phyloP scores from a whole-genome alignment of 192 early-diverging fungal genomes.

The Rhizophagus clarus region DNA sequence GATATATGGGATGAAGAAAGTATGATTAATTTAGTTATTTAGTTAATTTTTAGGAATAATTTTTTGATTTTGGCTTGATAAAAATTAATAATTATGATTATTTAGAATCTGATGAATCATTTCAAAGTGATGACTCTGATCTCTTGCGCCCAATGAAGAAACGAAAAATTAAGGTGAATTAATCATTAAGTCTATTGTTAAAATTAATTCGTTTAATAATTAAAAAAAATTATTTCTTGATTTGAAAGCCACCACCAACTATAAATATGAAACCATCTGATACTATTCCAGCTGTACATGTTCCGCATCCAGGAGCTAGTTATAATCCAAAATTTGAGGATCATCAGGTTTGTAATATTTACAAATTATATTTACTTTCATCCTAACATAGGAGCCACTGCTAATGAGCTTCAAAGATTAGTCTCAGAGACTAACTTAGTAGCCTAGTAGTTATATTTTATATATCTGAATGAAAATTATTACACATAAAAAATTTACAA shows the following conservation, averaged over 20 bases:
- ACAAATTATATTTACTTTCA: too few species aligned
- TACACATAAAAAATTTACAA: neutral
- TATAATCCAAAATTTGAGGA: conserved; percentile 86
- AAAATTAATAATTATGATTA: neutral
- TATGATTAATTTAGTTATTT: too few species aligned
- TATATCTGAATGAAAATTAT: neutral
- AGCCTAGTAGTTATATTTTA: too few species aligned
- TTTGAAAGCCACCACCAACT: conserved; percentile 44
- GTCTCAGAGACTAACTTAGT: too few species aligned
- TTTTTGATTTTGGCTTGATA: neutral
- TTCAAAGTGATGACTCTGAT: conserved; percentile 36
- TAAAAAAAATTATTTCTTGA: neutral
- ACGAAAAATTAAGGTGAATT: conserved; percentile 46
- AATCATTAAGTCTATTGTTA: neutral
- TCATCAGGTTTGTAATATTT: conserved; percentile 59
- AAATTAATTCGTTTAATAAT: conserved; percentile 11
- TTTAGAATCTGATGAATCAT: conserved; percentile 10
- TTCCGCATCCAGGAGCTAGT: conserved; percentile 84
- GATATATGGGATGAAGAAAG: conserved; percentile 64
- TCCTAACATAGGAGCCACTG: too few species aligned
- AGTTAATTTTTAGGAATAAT: neutral
- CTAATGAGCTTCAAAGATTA: too few species aligned
- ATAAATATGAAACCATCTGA: conserved; percentile 50
- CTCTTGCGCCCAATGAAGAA: conserved; percentile 46
- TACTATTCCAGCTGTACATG: conserved; percentile 65